These are phyloP conservation scores for Fusarium mundagurra DNA, from an alignment of 2,329 filamentous ascomycete genomes.

Conservation along the genomic window DNA sequence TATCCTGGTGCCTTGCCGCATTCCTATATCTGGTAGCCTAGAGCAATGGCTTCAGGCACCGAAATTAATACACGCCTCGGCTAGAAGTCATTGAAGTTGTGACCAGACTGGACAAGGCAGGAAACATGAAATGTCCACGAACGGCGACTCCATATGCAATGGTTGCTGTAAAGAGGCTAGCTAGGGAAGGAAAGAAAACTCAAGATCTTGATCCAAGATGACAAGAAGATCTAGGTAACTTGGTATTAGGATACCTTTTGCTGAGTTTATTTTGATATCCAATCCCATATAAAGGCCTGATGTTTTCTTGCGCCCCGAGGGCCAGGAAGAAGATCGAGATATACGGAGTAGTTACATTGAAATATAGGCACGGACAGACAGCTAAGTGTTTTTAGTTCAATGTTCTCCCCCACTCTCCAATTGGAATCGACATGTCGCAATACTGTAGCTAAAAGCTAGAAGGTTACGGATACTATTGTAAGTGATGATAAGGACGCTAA, in stretches of 20 bases:
- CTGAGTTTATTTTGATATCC: not conserved
- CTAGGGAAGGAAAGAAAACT: too few species aligned
- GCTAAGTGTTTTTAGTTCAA: not conserved
- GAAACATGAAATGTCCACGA: not conserved
- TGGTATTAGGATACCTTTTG: not conserved
- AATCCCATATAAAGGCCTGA: not conserved
- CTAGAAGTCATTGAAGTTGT: not conserved
- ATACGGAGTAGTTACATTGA: not conserved
- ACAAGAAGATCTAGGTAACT: too few species aligned
- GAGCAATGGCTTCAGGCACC: not conserved
- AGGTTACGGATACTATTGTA: not conserved
- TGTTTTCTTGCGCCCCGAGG: not conserved
- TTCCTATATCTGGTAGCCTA: not conserved
- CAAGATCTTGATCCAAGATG: too few species aligned
- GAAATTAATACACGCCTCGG: not conserved
- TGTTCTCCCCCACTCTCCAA: not conserved
- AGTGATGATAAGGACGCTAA: not conserved
- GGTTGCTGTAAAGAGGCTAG: not conserved
- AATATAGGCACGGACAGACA: not conserved
- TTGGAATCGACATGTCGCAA: not conserved
- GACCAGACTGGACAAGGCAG: not conserved
- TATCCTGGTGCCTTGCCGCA: not conserved
- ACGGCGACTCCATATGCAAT: not conserved
- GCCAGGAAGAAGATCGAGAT: not conserved
- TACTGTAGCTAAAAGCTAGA: not conserved